Conservation (phyloP, 129 eudicot genomes). For the Helianthus annuus region HanXRQr2.0-SUNRISE NC_035448.2:126820965-126821464, state of each 20-base stretch:
- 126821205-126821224: constrained; percentile 1
- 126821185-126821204: constrained; percentile 8
- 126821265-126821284: not conserved
- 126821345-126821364: not conserved
- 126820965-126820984: too few species aligned
- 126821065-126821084: constrained; percentile 22
- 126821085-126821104: constrained; percentile 83
- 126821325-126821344: constrained; percentile 7
- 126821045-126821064: too few species aligned
- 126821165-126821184: constrained; percentile 47
- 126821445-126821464: not conserved
- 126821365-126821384: not conserved
- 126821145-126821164: constrained; percentile 71
- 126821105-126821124: constrained; percentile 82
- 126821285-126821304: not conserved
- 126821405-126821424: not conserved
- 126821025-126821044: too few species aligned
- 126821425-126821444: not conserved
- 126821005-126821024: too few species aligned
- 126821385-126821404: constrained; percentile 8
- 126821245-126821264: not conserved
- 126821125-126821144: constrained; percentile 71
- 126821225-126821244: not conserved
- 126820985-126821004: too few species aligned
- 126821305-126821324: not conserved